phyloP scores from a whole-genome alignment of 1,139 yeast genomes.

The Casaregolazyma lundiana region DNA sequence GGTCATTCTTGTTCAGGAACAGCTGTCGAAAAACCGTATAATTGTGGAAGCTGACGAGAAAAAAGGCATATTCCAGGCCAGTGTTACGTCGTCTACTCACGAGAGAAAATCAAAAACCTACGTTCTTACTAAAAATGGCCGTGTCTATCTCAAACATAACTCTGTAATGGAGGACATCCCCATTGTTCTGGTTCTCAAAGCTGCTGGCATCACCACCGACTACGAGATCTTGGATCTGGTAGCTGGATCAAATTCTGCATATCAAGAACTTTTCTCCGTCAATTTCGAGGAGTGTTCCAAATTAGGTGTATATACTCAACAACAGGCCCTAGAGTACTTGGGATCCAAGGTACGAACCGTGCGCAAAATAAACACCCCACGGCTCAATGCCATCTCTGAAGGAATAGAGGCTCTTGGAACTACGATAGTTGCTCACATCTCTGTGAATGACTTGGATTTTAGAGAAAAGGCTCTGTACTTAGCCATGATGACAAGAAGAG shows the following conservation, averaged over 20 bases:
- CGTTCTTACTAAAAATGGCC: slow-evolving; percentile 85
- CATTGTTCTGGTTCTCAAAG: slow-evolving; percentile 85
- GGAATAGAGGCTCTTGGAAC: slow-evolving; percentile 98
- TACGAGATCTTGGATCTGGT: slow-evolving; percentile 90
- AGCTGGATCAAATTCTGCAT: slow-evolving; percentile 81
- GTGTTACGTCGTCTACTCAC: slow-evolving; percentile 96
- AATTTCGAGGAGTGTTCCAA: slow-evolving; percentile 93
- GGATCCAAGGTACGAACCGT: slow-evolving; percentile 91
- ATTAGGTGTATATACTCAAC: slow-evolving; percentile 82
- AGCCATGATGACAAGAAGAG: slow-evolving; percentile 96
- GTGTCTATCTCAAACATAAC: slow-evolving; percentile 87
- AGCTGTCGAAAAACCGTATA: slow-evolving; percentile 91
- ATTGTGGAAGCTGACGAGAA: slow-evolving; percentile 96
- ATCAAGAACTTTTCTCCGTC: slow-evolving; percentile 87
- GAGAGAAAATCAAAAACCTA: slow-evolving; percentile 97
- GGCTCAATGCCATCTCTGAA: slow-evolving; percentile 76
- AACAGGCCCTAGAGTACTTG: slow-evolving; percentile 85
- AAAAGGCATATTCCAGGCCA: slow-evolving; percentile 91
- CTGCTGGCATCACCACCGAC: slow-evolving; percentile 93
- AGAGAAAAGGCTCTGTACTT: slow-evolving; percentile 91
- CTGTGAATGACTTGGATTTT: slow-evolving; percentile 81
- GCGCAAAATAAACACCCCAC: slow-evolving; percentile 80
- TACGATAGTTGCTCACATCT: slow-evolving; percentile 90
- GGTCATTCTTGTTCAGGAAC: slow-evolving; percentile 95
- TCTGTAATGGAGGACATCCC: slow-evolving; percentile 95